These are phyloP conservation scores for Raddia guianensis DNA, from an alignment of 176 grass and related monocot genomes.

Conservation along the genomic window DNA sequence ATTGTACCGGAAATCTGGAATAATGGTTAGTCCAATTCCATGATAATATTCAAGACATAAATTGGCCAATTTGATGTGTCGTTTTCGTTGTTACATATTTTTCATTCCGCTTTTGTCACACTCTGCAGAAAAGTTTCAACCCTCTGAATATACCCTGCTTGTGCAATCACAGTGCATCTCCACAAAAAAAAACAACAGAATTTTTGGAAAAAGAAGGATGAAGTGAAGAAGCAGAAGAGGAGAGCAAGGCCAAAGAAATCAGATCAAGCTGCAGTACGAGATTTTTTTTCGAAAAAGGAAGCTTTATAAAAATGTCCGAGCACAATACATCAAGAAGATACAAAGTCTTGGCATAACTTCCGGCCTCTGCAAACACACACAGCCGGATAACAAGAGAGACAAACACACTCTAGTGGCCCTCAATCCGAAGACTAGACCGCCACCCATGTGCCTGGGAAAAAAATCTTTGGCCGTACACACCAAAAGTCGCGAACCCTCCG, in stretches of 20 bases:
- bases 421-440: no score
- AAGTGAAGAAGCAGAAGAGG: conserved; percentile 67
- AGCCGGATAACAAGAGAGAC: no score
- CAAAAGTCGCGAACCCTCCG: no score
- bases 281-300: no score
- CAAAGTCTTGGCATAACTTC: no score
- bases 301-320: no score
- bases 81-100: background rate
- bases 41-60: background rate
- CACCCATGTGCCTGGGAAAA: no score
- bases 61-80: background rate
- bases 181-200: conserved; percentile 70
- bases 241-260: conserved; percentile 62
- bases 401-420: no score
- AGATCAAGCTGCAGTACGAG: conserved; percentile 45
- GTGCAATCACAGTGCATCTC: conserved; percentile 73
- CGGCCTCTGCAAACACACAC: no score
- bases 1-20: background rate
- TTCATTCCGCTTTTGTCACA: background rate
- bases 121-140: background rate
- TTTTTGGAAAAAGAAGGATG: conserved; percentile 77
- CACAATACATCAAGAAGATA: no score
- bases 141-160: conserved; percentile 1
- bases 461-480: no score
- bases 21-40: background rate